Conservation (phyloP, 176 grass and related monocot genomes). For the Eleusine indica region DNA sequence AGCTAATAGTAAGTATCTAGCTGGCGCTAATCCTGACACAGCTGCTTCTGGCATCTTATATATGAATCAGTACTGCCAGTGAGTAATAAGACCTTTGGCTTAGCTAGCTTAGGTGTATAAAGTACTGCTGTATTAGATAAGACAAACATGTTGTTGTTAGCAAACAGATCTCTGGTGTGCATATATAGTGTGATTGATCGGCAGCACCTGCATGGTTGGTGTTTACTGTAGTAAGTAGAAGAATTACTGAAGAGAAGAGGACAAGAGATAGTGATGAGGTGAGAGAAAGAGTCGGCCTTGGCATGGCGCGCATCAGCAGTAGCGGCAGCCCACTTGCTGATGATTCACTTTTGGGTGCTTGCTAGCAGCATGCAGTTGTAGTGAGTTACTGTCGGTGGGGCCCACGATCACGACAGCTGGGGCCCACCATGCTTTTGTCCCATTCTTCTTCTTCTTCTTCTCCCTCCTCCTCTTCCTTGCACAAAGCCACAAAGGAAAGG, state of each 20-base stretch:
- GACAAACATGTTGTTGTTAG: not conserved
- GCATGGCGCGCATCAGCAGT: not conserved
- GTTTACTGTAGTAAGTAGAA: too few relatives aligned
- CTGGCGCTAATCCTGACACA: too few relatives aligned
- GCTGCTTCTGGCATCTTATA: too few relatives aligned
- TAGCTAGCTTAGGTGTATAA: too few relatives aligned
- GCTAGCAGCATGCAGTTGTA: not conserved
- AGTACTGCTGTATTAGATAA: not conserved
- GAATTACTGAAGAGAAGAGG: not conserved
- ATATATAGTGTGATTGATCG: not conserved
- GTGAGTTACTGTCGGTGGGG: constrained; percentile 29
- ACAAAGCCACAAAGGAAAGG: not conserved
- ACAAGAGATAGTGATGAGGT: not conserved
- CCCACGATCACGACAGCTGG: not conserved
- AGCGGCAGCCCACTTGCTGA: not conserved
- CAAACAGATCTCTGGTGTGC: not conserved
- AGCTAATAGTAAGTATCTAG: not conserved
- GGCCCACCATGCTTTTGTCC: constrained; percentile 39
- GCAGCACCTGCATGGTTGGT: too few relatives aligned
- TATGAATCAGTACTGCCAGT: too few relatives aligned
- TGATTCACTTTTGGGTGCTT: constrained; percentile 2
- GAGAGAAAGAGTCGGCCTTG: not conserved
- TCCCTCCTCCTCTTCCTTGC: not conserved
- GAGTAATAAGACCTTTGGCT: too few relatives aligned
- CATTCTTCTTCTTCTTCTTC: not conserved